Conservation (phyloP, 176 grass and related monocot species). For the Areca catechu region DNA sequence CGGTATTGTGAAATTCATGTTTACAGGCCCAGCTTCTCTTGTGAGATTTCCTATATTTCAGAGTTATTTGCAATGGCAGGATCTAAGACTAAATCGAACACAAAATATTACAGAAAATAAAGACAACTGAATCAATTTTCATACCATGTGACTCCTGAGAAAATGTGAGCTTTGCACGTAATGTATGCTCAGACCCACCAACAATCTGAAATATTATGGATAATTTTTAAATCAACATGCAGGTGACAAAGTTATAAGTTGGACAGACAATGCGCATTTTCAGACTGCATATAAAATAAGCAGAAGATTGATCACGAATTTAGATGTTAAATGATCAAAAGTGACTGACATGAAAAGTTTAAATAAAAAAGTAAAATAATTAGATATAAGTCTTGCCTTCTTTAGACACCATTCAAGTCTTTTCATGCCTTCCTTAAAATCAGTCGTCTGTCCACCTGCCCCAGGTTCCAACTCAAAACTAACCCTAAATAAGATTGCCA, state of each 20-base stretch:
- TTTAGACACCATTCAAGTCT: conserved; percentile 97
- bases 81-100: neutral
- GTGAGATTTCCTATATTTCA: conserved; percentile 68
- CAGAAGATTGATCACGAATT: no score
- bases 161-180: conserved; percentile 97
- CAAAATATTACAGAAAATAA: neutral
- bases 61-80: conserved; percentile 4
- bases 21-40: conserved; percentile 92
- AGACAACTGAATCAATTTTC: neutral
- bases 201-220: conserved; percentile 49
- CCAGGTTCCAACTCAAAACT: conserved; percentile 98
- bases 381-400: conserved; percentile 45
- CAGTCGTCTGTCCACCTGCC: conserved; percentile 68
- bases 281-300: no score
- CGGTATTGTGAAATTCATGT: conserved; percentile 96
- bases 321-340: no score
- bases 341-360: no score
- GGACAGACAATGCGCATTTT: no score
- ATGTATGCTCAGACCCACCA: conserved; percentile 91
- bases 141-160: conserved; percentile 90
- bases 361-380: no score
- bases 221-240: no score
- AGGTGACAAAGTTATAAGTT: no score
- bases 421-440: conserved; percentile 94
- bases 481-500: conserved; percentile 40